Conservation (phyloP, 1,284 basidiomycete genomes). For the Papiliotrema nemorosa region DNA sequence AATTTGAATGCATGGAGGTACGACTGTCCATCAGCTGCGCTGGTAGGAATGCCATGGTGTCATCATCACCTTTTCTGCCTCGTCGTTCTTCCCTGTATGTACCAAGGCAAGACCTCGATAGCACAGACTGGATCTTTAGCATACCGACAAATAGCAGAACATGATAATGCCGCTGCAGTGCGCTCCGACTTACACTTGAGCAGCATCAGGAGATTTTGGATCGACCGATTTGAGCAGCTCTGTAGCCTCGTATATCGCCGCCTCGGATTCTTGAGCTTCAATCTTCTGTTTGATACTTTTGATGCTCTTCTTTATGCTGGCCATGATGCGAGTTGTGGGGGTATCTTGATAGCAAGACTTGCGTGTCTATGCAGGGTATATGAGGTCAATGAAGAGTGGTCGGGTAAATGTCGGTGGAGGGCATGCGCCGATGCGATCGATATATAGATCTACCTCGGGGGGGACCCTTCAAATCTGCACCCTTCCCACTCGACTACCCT, state of each 20-base stretch:
- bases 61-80: slow-evolving; percentile 73
- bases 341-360: too few relatives aligned
- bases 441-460: neutral
- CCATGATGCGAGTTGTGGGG: neutral
- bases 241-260: slow-evolving; percentile 50
- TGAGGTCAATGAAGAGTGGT: too few relatives aligned
- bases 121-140: slow-evolving; percentile 59
- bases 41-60: neutral
- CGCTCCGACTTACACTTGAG: slow-evolving; percentile 78
- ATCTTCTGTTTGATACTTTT: slow-evolving; percentile 76
- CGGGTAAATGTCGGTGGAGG: too few relatives aligned
- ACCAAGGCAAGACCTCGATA: slow-evolving; percentile 73
- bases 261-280: slow-evolving; percentile 67
- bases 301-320: slow-evolving; percentile 49
- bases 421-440: neutral
- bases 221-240: slow-evolving; percentile 59
- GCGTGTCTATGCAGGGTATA: too few relatives aligned
- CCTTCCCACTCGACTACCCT: neutral
- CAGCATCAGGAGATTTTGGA: slow-evolving; percentile 51
- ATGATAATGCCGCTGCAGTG: too few relatives aligned
- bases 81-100: slow-evolving; percentile 64
- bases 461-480: neutral
- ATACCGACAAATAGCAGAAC: neutral
- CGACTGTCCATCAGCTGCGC: slow-evolving; percentile 52
- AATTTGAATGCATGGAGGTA: slow-evolving; percentile 69